Evolutionary conservation across 1,284 basidiomycete species (phyloP).

Genomic region (Tilletia setariae): DNA sequence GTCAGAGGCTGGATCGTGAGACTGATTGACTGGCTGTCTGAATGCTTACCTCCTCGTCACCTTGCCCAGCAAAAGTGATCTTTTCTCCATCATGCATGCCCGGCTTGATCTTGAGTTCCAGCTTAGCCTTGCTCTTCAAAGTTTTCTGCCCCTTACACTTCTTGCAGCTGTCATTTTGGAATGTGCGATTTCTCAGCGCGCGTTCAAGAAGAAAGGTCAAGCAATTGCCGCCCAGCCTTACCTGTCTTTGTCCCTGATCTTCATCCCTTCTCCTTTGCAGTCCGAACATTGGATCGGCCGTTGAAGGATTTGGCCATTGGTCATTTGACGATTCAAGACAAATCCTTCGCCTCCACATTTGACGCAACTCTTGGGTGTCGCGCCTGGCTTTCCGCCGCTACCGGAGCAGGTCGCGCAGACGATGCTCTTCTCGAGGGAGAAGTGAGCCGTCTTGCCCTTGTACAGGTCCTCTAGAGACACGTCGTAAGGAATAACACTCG

Average conservation of each 20-base stretch:
- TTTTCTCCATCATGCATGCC: slow-evolving; percentile 82
- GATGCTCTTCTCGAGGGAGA: slow-evolving; percentile 82
- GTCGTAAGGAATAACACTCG: slow-evolving; percentile 66
- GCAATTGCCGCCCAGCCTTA: slow-evolving; percentile 52
- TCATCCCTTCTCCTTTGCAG: slow-evolving; percentile 76
- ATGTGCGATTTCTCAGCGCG: neutral
- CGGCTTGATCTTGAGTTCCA: slow-evolving; percentile 65
- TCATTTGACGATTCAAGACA: slow-evolving; percentile 60
- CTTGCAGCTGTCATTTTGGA: slow-evolving; percentile 67
- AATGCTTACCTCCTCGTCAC: slow-evolving; percentile 66
- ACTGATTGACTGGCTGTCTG: neutral
- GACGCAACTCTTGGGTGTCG: slow-evolving; percentile 75
- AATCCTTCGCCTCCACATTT: slow-evolving; percentile 81
- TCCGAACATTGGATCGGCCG: slow-evolving; percentile 66
- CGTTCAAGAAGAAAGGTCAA: slow-evolving; percentile 18
- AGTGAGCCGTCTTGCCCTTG: slow-evolving; percentile 81
- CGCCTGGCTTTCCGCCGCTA: slow-evolving; percentile 75
- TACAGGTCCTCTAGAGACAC: slow-evolving; percentile 90
- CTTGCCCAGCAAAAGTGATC: slow-evolving; percentile 82
- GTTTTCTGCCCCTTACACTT: slow-evolving; percentile 88
- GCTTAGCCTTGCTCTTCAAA: slow-evolving; percentile 74
- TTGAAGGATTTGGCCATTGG: slow-evolving; percentile 56
- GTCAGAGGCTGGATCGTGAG: neutral
- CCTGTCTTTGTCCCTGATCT: slow-evolving; percentile 82
- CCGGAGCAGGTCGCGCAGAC: slow-evolving; percentile 78